Conservation (phyloP, 208 protist species). For the Crithidia sp. region DNA sequence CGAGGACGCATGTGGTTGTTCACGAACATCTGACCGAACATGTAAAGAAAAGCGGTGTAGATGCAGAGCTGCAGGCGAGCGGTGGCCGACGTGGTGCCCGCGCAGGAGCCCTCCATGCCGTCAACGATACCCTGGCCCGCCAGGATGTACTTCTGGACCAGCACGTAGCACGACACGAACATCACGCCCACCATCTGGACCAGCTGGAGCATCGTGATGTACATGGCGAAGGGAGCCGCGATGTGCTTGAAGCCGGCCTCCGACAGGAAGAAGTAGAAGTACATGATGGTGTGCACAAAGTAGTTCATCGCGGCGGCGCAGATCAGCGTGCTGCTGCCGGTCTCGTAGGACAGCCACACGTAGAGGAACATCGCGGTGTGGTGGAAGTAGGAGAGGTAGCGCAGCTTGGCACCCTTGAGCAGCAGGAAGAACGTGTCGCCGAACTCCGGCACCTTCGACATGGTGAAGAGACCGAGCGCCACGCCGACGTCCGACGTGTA, state of each 20-base stretch:
- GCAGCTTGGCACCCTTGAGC: constrained; percentile 67
- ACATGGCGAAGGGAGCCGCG: constrained; percentile 70
- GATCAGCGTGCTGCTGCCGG: constrained; percentile 56
- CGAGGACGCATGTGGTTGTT: constrained; percentile 70
- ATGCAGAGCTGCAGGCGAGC: constrained; percentile 87
- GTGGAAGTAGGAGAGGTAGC: constrained; percentile 92
- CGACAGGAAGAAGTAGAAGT: constrained; percentile 92
- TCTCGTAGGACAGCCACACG: constrained; percentile 84
- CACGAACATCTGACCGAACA: constrained; percentile 92
- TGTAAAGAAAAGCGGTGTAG: constrained; percentile 88
- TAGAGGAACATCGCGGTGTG: constrained; percentile 92
- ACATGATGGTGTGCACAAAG: constrained; percentile 95
- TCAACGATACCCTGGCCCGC: constrained; percentile 26
- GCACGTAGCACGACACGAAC: constrained; percentile 42
- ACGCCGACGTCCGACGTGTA: constrained; percentile 70
- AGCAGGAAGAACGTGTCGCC: constrained; percentile 87
- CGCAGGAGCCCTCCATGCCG: constrained; percentile 48
- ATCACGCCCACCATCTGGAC: constrained; percentile 90
- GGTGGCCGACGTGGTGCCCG: constrained; percentile 56
- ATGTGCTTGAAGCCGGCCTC: constrained; percentile 64
- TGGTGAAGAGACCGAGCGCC: constrained; percentile 75
- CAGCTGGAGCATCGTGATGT: constrained; percentile 88
- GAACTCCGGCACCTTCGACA: constrained; percentile 89
- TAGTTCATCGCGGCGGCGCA: constrained; percentile 93
- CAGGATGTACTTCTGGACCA: constrained; percentile 45